Base-by-base conservation (phyloP, 768 basidiomycete species). In the Hericium alpestre region DNA sequence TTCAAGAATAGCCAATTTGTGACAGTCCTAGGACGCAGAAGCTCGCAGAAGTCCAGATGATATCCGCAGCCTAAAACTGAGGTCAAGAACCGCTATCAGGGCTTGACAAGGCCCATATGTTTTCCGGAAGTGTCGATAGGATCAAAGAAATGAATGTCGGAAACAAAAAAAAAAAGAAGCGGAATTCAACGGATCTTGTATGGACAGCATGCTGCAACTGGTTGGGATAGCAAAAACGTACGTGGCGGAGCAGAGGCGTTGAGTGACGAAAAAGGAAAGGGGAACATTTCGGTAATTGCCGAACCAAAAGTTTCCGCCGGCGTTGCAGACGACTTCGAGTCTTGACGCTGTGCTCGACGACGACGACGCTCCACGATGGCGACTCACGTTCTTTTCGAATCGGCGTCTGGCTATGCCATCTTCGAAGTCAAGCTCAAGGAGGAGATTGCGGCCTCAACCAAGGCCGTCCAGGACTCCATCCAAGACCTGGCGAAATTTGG, bases 351-450 rank as follows among this genome's bases (percentile, higher is more conserved):
- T 41, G n/a, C 7, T 4, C 39, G 39, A 55, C 48, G 25, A 40
- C 12, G 39, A 39, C 32, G 37, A 48, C 60, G 55, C 56, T 58
- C 62, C 64, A 68, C 66, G 59, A 81, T 85, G 82, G 77, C 86
- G 61, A 90, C 88, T 12, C 93, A 97, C 72, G 79, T 89, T 58
- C 82, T 97, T 57, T 94, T 94, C 76, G 94, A 97, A 74, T 85
- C 89, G 4, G 84, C 94, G 56, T 93, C 93, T 25, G 94, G 94
- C 54, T 94, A 94, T 79, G 92, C 91, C 54, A 77, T 96, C 56
- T 95, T 96, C 70, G 82, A 93, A 68, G 84, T 86, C 61, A 88
- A 88, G 64, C 81, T 92, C 51, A 77, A 81, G 53, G 95, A 97
- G 72, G 84, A 93, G 60, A 86, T 97, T 67, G 95, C 86, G 20